phyloP scores from a whole-genome alignment of 345 rosid species.

The Pugionium dolabratum region DNA sequence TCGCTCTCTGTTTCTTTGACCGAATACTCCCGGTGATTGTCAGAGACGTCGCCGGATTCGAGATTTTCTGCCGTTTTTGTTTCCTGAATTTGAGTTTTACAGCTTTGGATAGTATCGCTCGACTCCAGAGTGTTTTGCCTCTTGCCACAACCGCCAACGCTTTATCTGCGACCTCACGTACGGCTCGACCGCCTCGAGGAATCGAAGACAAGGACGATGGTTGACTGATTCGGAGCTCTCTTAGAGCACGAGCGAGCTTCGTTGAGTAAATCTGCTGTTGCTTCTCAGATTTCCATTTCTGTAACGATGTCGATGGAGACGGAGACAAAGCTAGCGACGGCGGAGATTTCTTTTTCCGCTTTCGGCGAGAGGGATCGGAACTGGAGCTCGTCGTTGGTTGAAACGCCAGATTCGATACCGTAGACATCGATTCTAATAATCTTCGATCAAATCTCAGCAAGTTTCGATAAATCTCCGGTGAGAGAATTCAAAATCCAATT shows the following conservation, averaged over 20 bases:
- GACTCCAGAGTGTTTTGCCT: constrained; percentile 88
- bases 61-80: constrained; percentile 53
- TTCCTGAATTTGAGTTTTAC: constrained; percentile 82
- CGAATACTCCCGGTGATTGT: constrained; percentile 41
- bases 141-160: constrained; percentile 75
- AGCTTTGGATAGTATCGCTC: constrained; percentile 74
- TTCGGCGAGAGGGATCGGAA: constrained; percentile 58
- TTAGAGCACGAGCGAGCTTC: constrained; percentile 69
- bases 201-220: constrained; percentile 49
- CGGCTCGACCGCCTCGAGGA: constrained; percentile 59
- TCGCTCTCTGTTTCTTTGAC: constrained; percentile 66
- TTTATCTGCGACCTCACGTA: constrained; percentile 82
- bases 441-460: neutral
- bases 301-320: constrained; percentile 32
- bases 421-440: constrained; percentile 29
- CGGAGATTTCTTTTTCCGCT: constrained; percentile 61
- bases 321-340: constrained; percentile 10
- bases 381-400: constrained; percentile 34
- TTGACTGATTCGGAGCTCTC: constrained; percentile 49
- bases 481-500: neutral
- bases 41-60: constrained; percentile 29
- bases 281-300: constrained; percentile 78
- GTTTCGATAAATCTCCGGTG: neutral
- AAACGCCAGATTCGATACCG: constrained; percentile 45
- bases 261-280: constrained; percentile 84